Conservation (phyloP, 129 eudicot species). For the Tagetes patula region DNA sequence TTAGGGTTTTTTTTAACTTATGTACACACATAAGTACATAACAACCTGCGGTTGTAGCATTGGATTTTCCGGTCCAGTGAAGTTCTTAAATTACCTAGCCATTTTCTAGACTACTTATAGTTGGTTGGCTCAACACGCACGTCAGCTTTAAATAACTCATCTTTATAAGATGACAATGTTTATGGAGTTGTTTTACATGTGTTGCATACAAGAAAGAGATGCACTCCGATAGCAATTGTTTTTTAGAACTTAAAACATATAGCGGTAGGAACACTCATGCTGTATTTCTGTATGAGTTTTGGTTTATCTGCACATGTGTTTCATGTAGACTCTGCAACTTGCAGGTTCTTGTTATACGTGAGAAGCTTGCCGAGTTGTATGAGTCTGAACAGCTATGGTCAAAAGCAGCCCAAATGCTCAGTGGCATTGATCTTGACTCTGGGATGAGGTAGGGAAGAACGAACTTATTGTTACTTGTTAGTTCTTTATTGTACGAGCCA, state of each 20-base stretch:
- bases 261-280: constrained; percentile 1
- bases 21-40: too few relatives aligned
- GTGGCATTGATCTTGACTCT: constrained; percentile 97
- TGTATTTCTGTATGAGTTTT: background rate
- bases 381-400: constrained; percentile 97
- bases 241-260: background rate
- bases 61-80: too few relatives aligned
- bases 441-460: constrained; percentile 75
- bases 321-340: constrained; percentile 24
- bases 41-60: too few relatives aligned
- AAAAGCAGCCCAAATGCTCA: constrained; percentile 94
- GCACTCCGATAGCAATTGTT: background rate
- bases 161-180: background rate
- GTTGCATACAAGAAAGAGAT: too few relatives aligned
- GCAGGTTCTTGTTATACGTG: constrained; percentile 86
- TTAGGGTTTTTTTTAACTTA: background rate
- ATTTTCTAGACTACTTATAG: background rate
- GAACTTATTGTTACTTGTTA: background rate
- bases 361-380: constrained; percentile 88
- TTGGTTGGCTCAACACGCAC: background rate
- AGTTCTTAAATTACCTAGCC: background rate
- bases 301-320: background rate
- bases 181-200: background rate
- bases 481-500: constrained; percentile 4
- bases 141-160: background rate